These are phyloP conservation scores for Tubosaeta brunneosetosa DNA, from an alignment of 768 basidiomycete species.

Conservation along the genomic window DNA sequence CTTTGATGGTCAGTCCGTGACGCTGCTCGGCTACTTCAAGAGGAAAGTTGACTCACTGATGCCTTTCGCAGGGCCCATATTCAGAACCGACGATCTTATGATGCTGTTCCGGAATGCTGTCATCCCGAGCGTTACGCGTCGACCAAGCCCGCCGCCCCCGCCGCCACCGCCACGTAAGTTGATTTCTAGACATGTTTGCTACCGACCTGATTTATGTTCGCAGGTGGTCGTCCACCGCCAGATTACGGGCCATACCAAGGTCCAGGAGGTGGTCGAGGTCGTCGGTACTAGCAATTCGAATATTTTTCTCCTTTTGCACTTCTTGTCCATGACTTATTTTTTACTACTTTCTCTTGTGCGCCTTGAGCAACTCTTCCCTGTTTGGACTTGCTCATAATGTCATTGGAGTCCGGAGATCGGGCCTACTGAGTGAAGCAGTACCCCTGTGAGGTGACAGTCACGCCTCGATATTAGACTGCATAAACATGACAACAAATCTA, in stretches of 20 bases:
- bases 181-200: not conserved
- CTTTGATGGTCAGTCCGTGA: constrained; percentile 74
- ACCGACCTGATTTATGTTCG: constrained; percentile 3
- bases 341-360: constrained; percentile 1
- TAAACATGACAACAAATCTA: not conserved
- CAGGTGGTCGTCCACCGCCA: constrained; percentile 72
- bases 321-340: constrained; percentile 18
- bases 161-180: constrained; percentile 42
- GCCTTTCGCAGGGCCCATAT: constrained; percentile 66
- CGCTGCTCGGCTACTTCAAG: constrained; percentile 7
- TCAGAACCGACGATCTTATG: constrained; percentile 88
- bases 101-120: constrained; percentile 76
- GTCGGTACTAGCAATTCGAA: constrained; percentile 33
- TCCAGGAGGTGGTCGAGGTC: constrained; percentile 47
- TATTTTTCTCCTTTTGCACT: not conserved
- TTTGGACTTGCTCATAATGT: constrained; percentile 1
- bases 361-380: not conserved
- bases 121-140: constrained; percentile 56
- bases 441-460: no score
- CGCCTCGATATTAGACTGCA: no score
- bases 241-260: constrained; percentile 86
- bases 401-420: not conserved
- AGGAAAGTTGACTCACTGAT: constrained; percentile 10
- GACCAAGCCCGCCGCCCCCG: constrained; percentile 56
- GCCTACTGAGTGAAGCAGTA: no score